Evolutionary conservation across 1,139 yeast species (phyloP).

Genomic region (Yamadazyma membranifaciens): DNA sequence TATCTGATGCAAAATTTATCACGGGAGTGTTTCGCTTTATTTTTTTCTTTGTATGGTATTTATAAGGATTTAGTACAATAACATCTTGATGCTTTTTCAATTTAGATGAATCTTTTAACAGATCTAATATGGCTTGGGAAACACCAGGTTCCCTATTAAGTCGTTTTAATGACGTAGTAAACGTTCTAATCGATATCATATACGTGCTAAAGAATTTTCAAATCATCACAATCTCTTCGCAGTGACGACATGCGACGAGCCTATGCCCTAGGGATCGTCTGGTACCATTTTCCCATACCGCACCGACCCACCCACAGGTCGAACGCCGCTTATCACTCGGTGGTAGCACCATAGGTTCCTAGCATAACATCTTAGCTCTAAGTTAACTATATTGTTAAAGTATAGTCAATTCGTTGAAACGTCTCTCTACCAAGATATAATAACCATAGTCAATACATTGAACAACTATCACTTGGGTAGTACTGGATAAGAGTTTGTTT

Average conservation of each 20-base stretch:
- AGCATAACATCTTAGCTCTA: too few relatives aligned
- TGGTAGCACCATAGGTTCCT: too few relatives aligned
- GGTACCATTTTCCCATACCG: too few relatives aligned
- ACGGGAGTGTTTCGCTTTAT: background rate
- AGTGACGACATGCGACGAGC: background rate
- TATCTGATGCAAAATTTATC: background rate
- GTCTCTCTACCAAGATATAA: too few relatives aligned
- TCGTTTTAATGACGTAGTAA: background rate
- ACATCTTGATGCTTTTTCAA: slow-evolving; percentile 6
- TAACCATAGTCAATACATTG: too few relatives aligned
- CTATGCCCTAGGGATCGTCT: background rate
- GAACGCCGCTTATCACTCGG: too few relatives aligned
- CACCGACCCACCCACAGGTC: too few relatives aligned
- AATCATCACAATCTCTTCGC: background rate
- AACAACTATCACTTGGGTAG: too few relatives aligned
- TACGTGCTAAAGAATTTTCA: background rate
- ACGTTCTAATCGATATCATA: background rate
- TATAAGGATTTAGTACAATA: slow-evolving; percentile 2
- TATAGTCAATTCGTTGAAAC: too few relatives aligned
- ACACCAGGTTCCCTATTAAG: slow-evolving; percentile 7
- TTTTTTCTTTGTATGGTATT: slow-evolving; percentile 2
- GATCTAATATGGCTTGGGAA: slow-evolving; percentile 16
- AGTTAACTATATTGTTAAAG: too few relatives aligned
- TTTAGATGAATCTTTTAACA: slow-evolving; percentile 15
- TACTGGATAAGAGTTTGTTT: too few relatives aligned